Conservation (phyloP, 768 basidiomycete genomes). For the Mycena alexandri region DNA sequence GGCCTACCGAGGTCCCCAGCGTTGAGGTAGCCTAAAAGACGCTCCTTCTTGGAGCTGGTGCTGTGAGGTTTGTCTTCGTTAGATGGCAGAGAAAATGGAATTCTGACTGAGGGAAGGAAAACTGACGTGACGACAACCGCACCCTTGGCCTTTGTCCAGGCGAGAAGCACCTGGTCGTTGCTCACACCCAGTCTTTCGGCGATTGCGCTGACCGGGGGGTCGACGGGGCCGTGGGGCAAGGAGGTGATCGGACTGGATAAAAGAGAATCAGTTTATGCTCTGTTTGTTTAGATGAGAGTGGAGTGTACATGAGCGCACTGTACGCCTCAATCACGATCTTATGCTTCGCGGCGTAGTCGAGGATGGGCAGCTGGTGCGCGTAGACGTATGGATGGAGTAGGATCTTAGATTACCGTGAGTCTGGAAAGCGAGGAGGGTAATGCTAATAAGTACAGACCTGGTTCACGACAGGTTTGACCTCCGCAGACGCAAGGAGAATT, state of each 20-base stretch:
- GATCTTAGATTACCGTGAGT: slow-evolving; percentile 50
- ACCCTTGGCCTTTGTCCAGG: slow-evolving; percentile 78
- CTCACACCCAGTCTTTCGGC: slow-evolving; percentile 68
- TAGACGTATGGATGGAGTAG: slow-evolving; percentile 72
- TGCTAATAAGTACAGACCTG: slow-evolving; percentile 53
- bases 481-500: slow-evolving; percentile 61
- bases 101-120: background rate
- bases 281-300: no score
- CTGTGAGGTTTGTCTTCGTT: background rate
- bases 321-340: slow-evolving; percentile 70
- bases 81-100: background rate
- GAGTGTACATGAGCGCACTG: slow-evolving; percentile 61
- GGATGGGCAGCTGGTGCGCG: slow-evolving; percentile 55
- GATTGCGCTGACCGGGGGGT: slow-evolving; percentile 63
- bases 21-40: slow-evolving; percentile 34
- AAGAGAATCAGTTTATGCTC: no score
- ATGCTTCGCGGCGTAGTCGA: slow-evolving; percentile 63
- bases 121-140: slow-evolving; percentile 75
- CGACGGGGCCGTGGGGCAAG: slow-evolving; percentile 75
- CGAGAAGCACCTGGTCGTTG: slow-evolving; percentile 74
- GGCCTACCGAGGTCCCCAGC: slow-evolving; percentile 33
- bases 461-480: slow-evolving; percentile 75
- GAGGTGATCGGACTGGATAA: slow-evolving; percentile 65
- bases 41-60: slow-evolving; percentile 37
- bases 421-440: no score